Evolutionary conservation across 83 land plant species (phyloP).

Genomic region (Diphasiastrum complanatum): DNA sequence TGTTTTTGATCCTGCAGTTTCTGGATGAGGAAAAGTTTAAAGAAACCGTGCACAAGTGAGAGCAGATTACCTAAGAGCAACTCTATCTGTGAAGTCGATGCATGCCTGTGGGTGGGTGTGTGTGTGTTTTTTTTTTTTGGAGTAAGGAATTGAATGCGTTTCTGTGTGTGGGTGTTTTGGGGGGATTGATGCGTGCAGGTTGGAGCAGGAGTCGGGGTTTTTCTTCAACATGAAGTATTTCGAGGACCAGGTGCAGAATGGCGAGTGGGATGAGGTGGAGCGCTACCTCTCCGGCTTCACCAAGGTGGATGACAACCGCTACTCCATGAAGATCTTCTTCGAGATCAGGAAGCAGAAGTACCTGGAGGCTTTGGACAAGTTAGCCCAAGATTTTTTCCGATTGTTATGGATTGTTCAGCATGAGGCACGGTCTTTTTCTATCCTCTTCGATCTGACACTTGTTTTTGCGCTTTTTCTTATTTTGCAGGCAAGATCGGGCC

Average conservation of each 20-base stretch:
- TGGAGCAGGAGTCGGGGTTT: slow-evolving; percentile 68
- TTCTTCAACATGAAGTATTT: slow-evolving; percentile 72
- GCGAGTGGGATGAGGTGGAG: slow-evolving; percentile 68
- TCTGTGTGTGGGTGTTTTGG: too few species aligned
- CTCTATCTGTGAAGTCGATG: too few species aligned
- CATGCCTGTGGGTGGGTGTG: too few species aligned
- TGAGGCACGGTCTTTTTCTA: neutral
- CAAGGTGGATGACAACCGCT: slow-evolving; percentile 79
- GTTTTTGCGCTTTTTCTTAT: neutral
- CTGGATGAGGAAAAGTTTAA: slow-evolving; percentile 72
- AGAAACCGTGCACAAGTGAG: slow-evolving; percentile 63
- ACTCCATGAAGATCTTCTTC: slow-evolving; percentile 84
- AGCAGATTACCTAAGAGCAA: too few species aligned
- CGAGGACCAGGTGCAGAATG: slow-evolving; percentile 51
- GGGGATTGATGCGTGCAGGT: slow-evolving; percentile 36
- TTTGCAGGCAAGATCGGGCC: slow-evolving; percentile 60
- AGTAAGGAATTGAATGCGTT: neutral
- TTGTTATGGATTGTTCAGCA: too few species aligned
- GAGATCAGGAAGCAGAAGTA: slow-evolving; percentile 82
- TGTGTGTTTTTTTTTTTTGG: neutral
- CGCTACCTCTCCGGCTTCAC: slow-evolving; percentile 63
- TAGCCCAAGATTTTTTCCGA: too few species aligned
- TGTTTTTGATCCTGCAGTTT: slow-evolving; percentile 52
- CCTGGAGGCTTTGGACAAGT: slow-evolving; percentile 79
- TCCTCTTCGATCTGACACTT: neutral